Evolutionary conservation across 2,329 filamentous ascomycete species (phyloP), one percentile per base, ranked within the genome.

Genomic region (Penicillium sp.): DNA sequence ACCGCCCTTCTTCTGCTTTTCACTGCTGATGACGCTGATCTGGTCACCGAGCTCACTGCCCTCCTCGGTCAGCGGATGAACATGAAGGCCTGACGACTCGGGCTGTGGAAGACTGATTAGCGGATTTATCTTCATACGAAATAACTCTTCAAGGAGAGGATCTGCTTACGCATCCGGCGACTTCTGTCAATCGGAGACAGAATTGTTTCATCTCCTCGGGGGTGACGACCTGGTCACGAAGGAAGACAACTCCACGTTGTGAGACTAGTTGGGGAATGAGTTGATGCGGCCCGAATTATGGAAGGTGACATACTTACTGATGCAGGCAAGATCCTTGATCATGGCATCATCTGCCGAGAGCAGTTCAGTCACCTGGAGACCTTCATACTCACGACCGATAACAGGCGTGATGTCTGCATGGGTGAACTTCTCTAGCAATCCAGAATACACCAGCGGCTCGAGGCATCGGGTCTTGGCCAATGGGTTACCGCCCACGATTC

Each of bases 1-100:
- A 19, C 52, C 52, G 8, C 52, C 52, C 11, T 54, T 54, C 25
- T 43, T 54, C 19, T 54, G 52, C 52, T 54, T 54, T 16, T 54
- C 52, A 35, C 52, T 54, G 37, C 52, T 54, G 14, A 54, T 54
- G 3, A 54, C 52, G 38, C 52, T 54, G 52, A 54, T 43, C 37
- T 54, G 52, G 52, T 54, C 52, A 30, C 52, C 52, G 1, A 54
- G 52, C 52, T 54, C 52, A 30, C 52, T 54, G 22, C 52, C 52
- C 52, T 54, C 52, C 22, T 54, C 52, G 2, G 52, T 54, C 19
- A 54, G 19, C 1, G 52, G 52, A 10, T 54, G 52, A n/a, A 54
- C 52, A 43, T 54, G 52, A 4, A 54, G 52, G 26, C 52, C 37
- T 28, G 52, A 54, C 7, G 52, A 54, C 37, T 54, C 52, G 22